Base-by-base conservation (phyloP, 176 grass and related monocot genomes). In the Carex scoparia region DNA sequence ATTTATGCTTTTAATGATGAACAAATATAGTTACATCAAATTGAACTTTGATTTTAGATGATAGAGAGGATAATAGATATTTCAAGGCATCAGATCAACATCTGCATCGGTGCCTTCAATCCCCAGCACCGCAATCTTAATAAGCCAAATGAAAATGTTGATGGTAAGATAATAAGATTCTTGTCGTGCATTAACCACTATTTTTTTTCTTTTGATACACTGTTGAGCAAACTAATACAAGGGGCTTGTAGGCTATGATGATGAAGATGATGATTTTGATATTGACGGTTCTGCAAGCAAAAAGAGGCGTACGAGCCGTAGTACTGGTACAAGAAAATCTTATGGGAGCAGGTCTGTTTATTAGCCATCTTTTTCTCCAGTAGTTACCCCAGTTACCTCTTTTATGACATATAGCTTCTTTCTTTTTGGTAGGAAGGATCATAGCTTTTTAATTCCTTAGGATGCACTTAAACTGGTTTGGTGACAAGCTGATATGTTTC, bases 51-150 rank as follows among this genome's bases (percentile, higher is more conserved):
- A 60, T 87, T 58, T 81, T 91, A 99, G 97, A 87, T 94, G 84
- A 99, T 99, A 81, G 97, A 99, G 88, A 86, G 90, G 85, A 99
- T 99, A 88, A 70, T 99, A 88, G 97, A 99, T 94, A 92, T 95
- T 79, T 91, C 91, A 81, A 94, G 91, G 79, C 90, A 94, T 92
- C 97, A 96, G 81, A 96, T 99, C 69, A 94, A 86, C 74, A 92
- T 89, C 84, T 94, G 94, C 84, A 96, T 99, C 55, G 87, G 93
- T 88, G 93, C 91, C 72, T 96, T 91, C 84, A 96, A 94, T 85
- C 93, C 97, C 55, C 86, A 89, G 32, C 93, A 91, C 59, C 88
- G 87, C 70, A 88, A 84, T 92, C 84, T 94, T 78, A 84, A 95
- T 84, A 99, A 94, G 86, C 91, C 93, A 92, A 87, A 81, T 86